Conservation (phyloP, 2,329 filamentous ascomycete genomes). For the Penicillium occitanis region DNA sequence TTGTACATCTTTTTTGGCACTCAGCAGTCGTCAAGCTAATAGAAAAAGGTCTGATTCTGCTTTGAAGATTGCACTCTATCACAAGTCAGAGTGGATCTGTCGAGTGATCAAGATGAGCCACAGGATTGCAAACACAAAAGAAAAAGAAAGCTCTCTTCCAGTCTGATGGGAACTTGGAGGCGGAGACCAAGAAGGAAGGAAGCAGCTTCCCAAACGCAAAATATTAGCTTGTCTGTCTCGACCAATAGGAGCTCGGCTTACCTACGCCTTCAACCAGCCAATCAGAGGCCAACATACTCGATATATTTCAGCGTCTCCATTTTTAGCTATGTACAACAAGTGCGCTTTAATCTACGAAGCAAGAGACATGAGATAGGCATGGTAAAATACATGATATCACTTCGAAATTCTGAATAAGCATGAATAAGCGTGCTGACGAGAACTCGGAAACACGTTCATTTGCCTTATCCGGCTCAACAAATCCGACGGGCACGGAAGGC, state of each 20-base stretch:
- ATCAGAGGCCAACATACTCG: neutral
- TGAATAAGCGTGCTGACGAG: neutral
- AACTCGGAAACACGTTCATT: neutral
- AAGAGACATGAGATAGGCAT: neutral
- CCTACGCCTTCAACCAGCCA: neutral
- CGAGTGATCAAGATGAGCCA: neutral
- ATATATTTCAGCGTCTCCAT: neutral
- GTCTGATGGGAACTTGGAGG: neutral
- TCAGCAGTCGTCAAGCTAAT: neutral
- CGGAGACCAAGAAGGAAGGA: neutral
- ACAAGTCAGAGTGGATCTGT: neutral
- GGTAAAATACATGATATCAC: neutral
- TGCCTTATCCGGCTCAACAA: neutral
- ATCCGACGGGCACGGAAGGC: neutral
- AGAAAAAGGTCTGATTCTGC: neutral
- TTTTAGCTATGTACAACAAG: neutral
- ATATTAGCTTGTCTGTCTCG: neutral
- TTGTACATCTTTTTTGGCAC: conserved; percentile 41
- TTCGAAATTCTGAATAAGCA: neutral
- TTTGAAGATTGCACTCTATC: neutral
- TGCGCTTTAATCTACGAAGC: neutral
- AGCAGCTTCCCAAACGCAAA: neutral
- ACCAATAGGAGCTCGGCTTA: neutral
- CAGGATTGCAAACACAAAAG: neutral
- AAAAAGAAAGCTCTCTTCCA: neutral